Percentiles rank a stretch among this genome's conserved stretches.
Evolutionary conservation across 2,329 filamentous ascomycete genomes (phyloP).

Genomic region (Aaosphaeria pasadenensis): DNA sequence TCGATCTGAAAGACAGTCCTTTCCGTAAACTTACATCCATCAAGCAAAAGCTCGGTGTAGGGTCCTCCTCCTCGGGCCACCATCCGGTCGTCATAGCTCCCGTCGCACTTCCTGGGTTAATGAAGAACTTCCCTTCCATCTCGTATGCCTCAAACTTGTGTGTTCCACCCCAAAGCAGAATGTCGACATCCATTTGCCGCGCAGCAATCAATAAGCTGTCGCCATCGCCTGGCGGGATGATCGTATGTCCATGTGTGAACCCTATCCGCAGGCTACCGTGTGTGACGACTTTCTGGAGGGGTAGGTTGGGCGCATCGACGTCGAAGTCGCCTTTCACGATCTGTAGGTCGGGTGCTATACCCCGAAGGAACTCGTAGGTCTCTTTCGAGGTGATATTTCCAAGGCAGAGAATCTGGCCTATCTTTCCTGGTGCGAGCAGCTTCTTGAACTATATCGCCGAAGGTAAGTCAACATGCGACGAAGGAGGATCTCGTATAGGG

Average conservation of each 20-base stretch:
- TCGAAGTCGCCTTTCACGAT: constrained; percentile 70
- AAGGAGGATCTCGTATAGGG: constrained; percentile 1
- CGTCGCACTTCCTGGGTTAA: constrained; percentile 67
- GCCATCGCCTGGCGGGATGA: constrained; percentile 65
- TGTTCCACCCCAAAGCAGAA: constrained; percentile 67
- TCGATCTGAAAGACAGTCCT: not conserved
- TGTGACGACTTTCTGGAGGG: constrained; percentile 67
- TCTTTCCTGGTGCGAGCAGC: constrained; percentile 57
- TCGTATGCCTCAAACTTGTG: constrained; percentile 70
- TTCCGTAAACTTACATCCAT: constrained; percentile 84
- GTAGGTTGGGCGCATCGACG: constrained; percentile 62
- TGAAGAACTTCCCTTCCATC: constrained; percentile 69
- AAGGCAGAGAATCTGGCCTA: constrained; percentile 57
- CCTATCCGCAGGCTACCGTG: constrained; percentile 66
- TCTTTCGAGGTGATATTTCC: constrained; percentile 58
- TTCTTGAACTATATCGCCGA: constrained; percentile 45
- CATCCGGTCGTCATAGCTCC: constrained; percentile 62
- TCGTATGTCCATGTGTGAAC: constrained; percentile 70
- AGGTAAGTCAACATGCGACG: constrained; percentile 2
- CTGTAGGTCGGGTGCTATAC: constrained; percentile 60
- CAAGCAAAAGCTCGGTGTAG: constrained; percentile 87
- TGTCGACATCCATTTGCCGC: constrained; percentile 69
- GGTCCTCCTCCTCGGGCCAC: constrained; percentile 60
- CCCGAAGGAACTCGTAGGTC: constrained; percentile 56
- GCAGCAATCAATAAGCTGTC: constrained; percentile 66